Evolutionary conservation across 345 rosid genomes (phyloP).

Genomic region (sweet orange (Citrus sinensis)): DVS_A1.0 CM039164.1:27311501-27312000

Average conservation of each 20-base stretch:
- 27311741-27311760: not conserved
- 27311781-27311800: not conserved
- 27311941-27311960: too few species aligned
- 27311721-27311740: not conserved
- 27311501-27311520: not conserved
- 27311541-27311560: conserved; percentile 1
- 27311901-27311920: too few species aligned
- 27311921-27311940: too few species aligned
- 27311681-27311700: not conserved
- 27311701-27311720: conserved; percentile 22
- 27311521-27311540: not conserved
- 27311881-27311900: too few species aligned
- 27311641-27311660: conserved; percentile 8
- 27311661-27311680: conserved; percentile 9
- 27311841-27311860: too few species aligned
- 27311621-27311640: not conserved
- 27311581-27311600: not conserved
- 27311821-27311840: too few species aligned
- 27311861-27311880: too few species aligned
- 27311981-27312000: too few species aligned
- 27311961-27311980: too few species aligned
- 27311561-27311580: conserved; percentile 1
- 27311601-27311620: not conserved
- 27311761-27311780: conserved; percentile 2
- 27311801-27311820: too few species aligned